Evolutionary conservation across 1,284 basidiomycete genomes (phyloP), one percentile per base, ranked within the genome.

Genomic region (Ustilago loliicola): DNA sequence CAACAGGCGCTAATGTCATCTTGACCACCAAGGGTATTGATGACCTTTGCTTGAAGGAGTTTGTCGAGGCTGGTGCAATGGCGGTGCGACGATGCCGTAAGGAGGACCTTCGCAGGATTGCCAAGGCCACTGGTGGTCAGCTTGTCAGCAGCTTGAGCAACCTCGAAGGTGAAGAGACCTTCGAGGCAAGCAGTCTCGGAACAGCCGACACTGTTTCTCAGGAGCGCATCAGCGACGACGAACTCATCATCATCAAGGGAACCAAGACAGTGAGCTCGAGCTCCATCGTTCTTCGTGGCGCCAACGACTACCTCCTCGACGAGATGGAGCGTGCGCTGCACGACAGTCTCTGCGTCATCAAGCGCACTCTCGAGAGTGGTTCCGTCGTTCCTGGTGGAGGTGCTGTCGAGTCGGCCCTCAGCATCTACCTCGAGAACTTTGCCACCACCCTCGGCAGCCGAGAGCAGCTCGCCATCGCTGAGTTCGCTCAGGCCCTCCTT

Each of bases 21-120:
- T 89, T 99, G 65, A 99, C 97, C 29, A 99, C 97, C 40, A 99
- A 99, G 88, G 97, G 97, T 57, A 99, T 99, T 81, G 97, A 99
- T 85, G 97, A 99, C 86, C 89, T 99, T 34, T 97, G 95, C 87
- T 89, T 99, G 82, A 99, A 99, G 87, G 97, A 99, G 88, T 99
- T 99, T 84, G 94, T 99, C 64, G 97, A 99, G 88, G 96, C 95
- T 17, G 97, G 97, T 48, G 97, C 96, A 0, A 99, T 99, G 93
- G 97, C 95, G 45, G 97, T 99, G 62, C 92, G 97, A 77, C 90
- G 97, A 83, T 99, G 97, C 89, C 92, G 94, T 86, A 99, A 99
- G 88, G 97, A 99, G 87, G 97, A 99, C 87, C 90, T 99, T 61
- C 91, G 95, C 68, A 92, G 97, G 61, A 99, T 99, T 81, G 97